Percentiles rank a stretch among this genome's conserved stretches.
Conservation (phyloP, 2,329 filamentous ascomycete genomes). For the Aspergillus jensenii region DNA sequence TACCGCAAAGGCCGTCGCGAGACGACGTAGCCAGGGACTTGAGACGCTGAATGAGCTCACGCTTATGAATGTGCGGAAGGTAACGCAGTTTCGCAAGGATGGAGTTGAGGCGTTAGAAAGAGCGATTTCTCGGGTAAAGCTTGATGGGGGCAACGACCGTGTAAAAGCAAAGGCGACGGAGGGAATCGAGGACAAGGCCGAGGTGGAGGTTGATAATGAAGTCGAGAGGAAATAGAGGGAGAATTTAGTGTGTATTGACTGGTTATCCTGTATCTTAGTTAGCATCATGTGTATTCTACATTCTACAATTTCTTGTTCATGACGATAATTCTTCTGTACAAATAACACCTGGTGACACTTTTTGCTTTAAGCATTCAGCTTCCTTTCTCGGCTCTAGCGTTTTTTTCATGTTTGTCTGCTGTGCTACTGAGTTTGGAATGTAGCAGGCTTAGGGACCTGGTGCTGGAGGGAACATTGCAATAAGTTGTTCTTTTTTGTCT, state of each 20-base stretch:
- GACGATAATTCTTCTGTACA: background rate
- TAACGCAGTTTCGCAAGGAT: conserved; percentile 69
- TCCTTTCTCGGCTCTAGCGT: background rate
- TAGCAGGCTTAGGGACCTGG: background rate
- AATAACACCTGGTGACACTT: background rate
- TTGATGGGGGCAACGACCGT: conserved; percentile 33
- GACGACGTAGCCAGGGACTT: conserved; percentile 53
- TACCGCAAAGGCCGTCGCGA: conserved; percentile 80
- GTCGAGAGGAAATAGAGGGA: conserved; percentile 13
- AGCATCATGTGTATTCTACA: conserved; percentile 6
- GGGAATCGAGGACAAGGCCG: conserved; percentile 9
- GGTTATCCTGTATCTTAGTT: background rate
- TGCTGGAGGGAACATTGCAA: background rate
- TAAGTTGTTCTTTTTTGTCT: background rate
- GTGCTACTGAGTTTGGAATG: background rate
- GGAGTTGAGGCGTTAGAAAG: conserved; percentile 68
- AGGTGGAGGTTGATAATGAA: background rate
- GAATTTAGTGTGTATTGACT: background rate
- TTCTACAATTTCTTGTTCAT: background rate
- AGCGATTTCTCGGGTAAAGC: conserved; percentile 60
- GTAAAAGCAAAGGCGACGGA: conserved; percentile 23
- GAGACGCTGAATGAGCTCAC: conserved; percentile 69
- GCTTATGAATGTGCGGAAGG: conserved; percentile 75
- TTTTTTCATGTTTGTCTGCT: no score
- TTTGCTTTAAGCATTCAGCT: no score